Conservation (phyloP, 148 eudicot species). For the Polygonum maritimum region DNA sequence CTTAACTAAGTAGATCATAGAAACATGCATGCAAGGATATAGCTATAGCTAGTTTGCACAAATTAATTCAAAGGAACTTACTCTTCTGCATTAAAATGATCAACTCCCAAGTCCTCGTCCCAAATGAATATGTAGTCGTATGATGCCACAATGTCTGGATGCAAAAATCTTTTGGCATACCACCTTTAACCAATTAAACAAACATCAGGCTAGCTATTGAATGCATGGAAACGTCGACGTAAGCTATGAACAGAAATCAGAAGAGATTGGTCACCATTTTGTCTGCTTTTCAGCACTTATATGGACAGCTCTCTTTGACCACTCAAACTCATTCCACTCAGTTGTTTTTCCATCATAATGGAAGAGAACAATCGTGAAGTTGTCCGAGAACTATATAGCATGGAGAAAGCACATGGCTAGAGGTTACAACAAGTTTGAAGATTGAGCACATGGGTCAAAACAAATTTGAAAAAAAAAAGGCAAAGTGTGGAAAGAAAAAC, state of each 20-base stretch:
- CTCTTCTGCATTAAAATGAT: slow-evolving; percentile 81
- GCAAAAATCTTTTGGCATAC: slow-evolving; percentile 91
- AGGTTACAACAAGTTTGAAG: too few relatives aligned
- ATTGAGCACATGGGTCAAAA: background rate
- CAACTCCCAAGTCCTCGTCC: slow-evolving; percentile 94
- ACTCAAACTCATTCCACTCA: slow-evolving; percentile 82
- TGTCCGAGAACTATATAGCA: slow-evolving; percentile 58
- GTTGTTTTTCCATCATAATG: slow-evolving; percentile 69
- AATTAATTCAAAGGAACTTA: slow-evolving; percentile 21
- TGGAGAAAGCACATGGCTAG: background rate
- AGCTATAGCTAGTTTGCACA: background rate
- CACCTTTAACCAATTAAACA: slow-evolving; percentile 40
- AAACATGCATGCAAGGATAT: background rate
- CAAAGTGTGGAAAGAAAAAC: background rate
- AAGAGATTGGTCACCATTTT: background rate
- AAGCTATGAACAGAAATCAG: background rate
- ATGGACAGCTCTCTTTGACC: slow-evolving; percentile 81
- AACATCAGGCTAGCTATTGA: background rate
- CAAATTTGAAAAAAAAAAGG: background rate
- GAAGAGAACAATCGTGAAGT: slow-evolving; percentile 68
- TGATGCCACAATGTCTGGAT: slow-evolving; percentile 82
- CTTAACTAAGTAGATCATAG: slow-evolving; percentile 1
- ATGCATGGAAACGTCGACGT: background rate
- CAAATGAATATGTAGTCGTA: slow-evolving; percentile 90
- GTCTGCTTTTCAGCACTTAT: slow-evolving; percentile 67